Evolutionary conservation across 1,139 yeast genomes (phyloP).

Genomic region (Blastobotrys buckinghamii): DNA sequence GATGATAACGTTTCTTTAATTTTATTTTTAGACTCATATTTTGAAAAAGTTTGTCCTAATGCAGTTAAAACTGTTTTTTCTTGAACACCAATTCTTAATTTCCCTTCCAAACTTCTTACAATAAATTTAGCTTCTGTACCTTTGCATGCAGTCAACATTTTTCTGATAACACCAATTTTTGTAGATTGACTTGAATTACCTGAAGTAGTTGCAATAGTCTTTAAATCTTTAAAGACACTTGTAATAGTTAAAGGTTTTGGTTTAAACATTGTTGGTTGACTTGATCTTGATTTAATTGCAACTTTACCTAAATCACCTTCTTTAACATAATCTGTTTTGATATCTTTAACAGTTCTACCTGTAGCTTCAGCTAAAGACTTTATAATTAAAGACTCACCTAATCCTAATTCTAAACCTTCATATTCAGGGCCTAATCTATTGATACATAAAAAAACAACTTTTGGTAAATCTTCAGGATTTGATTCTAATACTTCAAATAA

Average conservation of each 20-base stretch:
- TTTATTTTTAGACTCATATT: conserved; percentile 31
- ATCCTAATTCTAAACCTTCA: conserved; percentile 85
- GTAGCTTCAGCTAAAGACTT: conserved; percentile 90
- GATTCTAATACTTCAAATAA: conserved; percentile 55
- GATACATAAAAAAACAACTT: conserved; percentile 75
- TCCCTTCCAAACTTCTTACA: conserved; percentile 87
- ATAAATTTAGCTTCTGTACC: conserved; percentile 87
- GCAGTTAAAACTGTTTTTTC: conserved; percentile 85
- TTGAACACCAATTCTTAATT: conserved; percentile 86
- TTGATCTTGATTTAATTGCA: conserved; percentile 76
- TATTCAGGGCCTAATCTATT: conserved; percentile 93
- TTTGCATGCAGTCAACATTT: conserved; percentile 79
- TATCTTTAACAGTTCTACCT: conserved; percentile 66
- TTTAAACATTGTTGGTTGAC: conserved; percentile 89
- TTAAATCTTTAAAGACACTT: conserved; percentile 65
- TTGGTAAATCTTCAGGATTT: conserved; percentile 55
- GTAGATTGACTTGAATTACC: conserved; percentile 82
- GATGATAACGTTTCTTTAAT: conserved; percentile 18
- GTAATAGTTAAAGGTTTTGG: conserved; percentile 74
- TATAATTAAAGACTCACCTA: conserved; percentile 82
- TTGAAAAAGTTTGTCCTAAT: conserved; percentile 74
- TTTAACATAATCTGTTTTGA: conserved; percentile 68
- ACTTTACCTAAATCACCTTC: conserved; percentile 89
- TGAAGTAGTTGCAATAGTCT: conserved; percentile 67
- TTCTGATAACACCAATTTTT: conserved; percentile 72